These are phyloP conservation scores for Phragmites australis DNA, from an alignment of 176 grass and related monocot genomes.

Conservation along the genomic window DNA sequence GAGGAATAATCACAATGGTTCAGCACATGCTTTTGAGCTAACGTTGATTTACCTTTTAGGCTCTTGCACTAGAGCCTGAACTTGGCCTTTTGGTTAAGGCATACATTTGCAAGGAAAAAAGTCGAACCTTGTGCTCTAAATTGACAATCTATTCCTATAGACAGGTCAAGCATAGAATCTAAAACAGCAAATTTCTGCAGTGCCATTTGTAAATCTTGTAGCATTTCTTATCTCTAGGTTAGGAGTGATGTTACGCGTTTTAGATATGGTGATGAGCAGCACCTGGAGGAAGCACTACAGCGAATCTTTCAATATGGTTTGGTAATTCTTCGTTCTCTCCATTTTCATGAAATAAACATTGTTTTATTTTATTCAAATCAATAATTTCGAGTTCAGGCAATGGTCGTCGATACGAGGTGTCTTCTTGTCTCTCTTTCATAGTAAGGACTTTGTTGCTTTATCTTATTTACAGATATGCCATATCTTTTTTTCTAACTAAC, in stretches of 20 bases:
- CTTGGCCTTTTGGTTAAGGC: background rate
- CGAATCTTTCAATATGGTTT: slow-evolving; percentile 96
- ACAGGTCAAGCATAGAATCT: background rate
- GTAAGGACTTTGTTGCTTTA: slow-evolving; percentile 24
- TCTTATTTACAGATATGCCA: slow-evolving; percentile 32
- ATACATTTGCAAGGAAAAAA: background rate
- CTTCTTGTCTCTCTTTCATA: background rate
- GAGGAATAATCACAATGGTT: background rate
- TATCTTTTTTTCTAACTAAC: slow-evolving; percentile 27
- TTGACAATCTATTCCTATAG: background rate
- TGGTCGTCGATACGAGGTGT: background rate
- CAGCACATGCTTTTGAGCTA: background rate
- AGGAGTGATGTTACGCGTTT: slow-evolving; percentile 89
- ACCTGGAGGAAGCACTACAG: slow-evolving; percentile 85
- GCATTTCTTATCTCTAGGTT: slow-evolving; percentile 52
- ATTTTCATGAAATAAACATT: slow-evolving; percentile 21
- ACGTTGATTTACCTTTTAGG: background rate
- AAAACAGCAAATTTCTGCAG: background rate
- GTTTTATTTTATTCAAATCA: background rate
- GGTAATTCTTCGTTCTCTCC: slow-evolving; percentile 50
- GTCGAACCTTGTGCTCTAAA: background rate
- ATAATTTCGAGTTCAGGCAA: slow-evolving; percentile 3
- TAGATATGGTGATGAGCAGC: slow-evolving; percentile 95
- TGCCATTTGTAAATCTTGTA: slow-evolving; percentile 27
- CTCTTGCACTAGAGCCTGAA: background rate